phyloP scores from a whole-genome alignment of 345 rosid species.

The Pistacia vera region DNA sequence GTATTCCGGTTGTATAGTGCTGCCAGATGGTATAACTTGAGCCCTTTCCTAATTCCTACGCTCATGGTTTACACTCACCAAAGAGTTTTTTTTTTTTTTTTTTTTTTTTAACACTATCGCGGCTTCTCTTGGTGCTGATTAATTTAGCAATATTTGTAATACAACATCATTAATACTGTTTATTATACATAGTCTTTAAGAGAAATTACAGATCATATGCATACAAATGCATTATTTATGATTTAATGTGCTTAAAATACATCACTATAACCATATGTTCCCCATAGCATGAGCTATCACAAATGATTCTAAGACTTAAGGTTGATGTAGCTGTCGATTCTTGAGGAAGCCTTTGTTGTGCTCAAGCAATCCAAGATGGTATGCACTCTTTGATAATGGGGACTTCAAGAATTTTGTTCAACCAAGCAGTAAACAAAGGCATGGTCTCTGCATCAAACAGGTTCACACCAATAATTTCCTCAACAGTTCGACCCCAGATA shows the following conservation, averaged over 20 bases:
- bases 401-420: conserved; percentile 26
- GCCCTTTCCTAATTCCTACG: not conserved
- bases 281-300: not conserved
- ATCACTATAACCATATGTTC: not conserved
- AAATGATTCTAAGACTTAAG: not conserved
- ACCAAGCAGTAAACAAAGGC: conserved; percentile 30
- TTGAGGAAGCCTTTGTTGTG: conserved; percentile 26
- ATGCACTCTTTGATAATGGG: conserved; percentile 27
- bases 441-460: conserved; percentile 31
- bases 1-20: not conserved
- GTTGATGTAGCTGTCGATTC: conserved; percentile 13
- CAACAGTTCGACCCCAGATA: conserved; percentile 27
- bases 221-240: not conserved
- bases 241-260: not conserved
- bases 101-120: too few species aligned
- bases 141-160: not conserved
- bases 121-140: not conserved
- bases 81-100: not conserved
- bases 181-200: not conserved
- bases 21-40: not conserved
- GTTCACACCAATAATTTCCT: conserved; percentile 23
- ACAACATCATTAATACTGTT: too few species aligned
- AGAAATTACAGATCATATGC: not conserved
- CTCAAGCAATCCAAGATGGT: conserved; percentile 34
- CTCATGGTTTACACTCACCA: not conserved